phyloP scores from a whole-genome alignment of 1,284 basidiomycete species.

The Trichosporon sp. region DNA sequence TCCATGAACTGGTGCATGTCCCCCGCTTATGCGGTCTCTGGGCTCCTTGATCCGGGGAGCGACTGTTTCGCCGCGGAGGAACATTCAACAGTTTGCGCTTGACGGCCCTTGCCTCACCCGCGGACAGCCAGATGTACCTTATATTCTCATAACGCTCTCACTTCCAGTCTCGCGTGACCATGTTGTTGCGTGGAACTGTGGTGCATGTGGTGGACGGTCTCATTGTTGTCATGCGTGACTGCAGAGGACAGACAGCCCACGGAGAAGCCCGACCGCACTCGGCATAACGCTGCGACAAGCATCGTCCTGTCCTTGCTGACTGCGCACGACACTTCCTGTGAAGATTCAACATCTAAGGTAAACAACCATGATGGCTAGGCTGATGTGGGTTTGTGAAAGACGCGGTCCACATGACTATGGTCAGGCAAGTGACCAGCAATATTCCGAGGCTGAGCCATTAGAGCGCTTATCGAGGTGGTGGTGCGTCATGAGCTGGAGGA shows the following conservation, averaged over 20 bases:
- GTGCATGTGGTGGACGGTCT: neutral
- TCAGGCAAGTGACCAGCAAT: neutral
- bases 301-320: neutral
- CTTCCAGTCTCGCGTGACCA: neutral
- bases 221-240: neutral
- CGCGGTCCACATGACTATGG: neutral
- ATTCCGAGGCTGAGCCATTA: neutral
- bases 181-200: neutral
- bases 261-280: no score
- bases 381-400: neutral
- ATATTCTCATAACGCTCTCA: neutral
- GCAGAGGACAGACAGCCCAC: no score
- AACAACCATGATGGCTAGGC: no score
- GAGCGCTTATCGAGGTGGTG: neutral
- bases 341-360: no score
- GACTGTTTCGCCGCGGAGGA: neutral
- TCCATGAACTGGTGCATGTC: neutral
- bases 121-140: neutral
- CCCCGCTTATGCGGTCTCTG: neutral
- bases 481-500: neutral
- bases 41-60: neutral
- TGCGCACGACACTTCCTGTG: neutral
- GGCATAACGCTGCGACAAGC: no score
- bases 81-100: neutral
- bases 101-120: neutral